Base-by-base conservation (phyloP, 176 grass and related monocot species). In the Secale cereale region DNA sequence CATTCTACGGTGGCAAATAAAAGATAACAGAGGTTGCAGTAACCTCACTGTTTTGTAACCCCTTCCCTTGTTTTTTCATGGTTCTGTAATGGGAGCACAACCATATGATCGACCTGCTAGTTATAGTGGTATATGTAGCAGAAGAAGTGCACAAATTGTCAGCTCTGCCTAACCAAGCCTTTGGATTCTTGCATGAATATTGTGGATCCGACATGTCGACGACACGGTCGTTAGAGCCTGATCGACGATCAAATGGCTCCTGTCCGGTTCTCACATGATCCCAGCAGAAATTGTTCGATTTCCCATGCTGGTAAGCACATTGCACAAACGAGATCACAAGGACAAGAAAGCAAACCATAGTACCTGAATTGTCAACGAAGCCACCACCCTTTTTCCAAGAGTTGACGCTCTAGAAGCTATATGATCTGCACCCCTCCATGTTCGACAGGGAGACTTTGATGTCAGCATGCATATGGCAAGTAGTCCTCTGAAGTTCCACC, bases 121-220 rank as follows among this genome's bases (percentile, higher is more conserved):
- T n/a, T 7, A 3, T 0, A 5, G 65, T 23, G 20, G 6, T 7
- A 19, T 5, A 22, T 54, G 13, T 81, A 66, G n/a, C 25, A 75
- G 10, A 23, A 45, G 33, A 67, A 78, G 19, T 32, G 27, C 15
- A 65, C 59, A 50, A 15, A 26, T 86, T 72, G 72, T 78, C 73
- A 78, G 26, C 39, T 61, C 2, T 52, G 59, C 80, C 80, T 71
- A 83, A 83, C 54, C 4, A 83, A 13, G 19, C 9, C 40, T 70
- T 83, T 83, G 74, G 74, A 84, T 54, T 83, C 28, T 79, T 88
- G 86, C 52, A 59, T 60, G 71, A 69, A 76, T 87, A 16, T 43
- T 59, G 35, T 37, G 32, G 10, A 8, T 48, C 11, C 31, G 23
- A 66, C 31, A 8, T 16, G 30, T 23, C 10, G 66, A 59, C 14